Percentiles rank a stretch among this genome's conserved stretches.
phyloP scores from a whole-genome alignment of 106 monocot genomes.

The Triglochin maritima region DNA sequence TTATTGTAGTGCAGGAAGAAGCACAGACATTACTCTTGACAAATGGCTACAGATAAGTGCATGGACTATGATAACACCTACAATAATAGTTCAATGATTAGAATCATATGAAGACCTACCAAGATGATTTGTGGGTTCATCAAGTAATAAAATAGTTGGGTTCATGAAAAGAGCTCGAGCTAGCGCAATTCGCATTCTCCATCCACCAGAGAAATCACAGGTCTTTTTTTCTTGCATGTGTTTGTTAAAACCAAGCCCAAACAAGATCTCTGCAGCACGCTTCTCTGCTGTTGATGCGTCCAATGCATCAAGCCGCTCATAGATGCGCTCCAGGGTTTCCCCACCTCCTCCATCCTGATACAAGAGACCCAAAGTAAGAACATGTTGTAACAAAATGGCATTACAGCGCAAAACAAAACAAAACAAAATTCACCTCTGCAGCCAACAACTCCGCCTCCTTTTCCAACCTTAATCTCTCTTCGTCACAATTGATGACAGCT shows the following conservation, averaged over 20 bases:
- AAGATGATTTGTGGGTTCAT: slow-evolving; percentile 98
- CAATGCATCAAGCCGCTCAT: slow-evolving; percentile 91
- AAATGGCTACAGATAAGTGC: too few relatives aligned
- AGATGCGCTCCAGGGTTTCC: slow-evolving; percentile 28
- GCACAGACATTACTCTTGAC: too few relatives aligned
- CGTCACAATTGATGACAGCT: slow-evolving; percentile 88
- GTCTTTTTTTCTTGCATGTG: slow-evolving; percentile 98
- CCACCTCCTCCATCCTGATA: slow-evolving; percentile 29
- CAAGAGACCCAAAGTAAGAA: not conserved
- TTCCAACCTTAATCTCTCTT: slow-evolving; percentile 62
- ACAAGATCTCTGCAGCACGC: slow-evolving; percentile 94
- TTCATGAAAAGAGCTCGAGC: slow-evolving; percentile 98
- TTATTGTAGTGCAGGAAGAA: too few relatives aligned
- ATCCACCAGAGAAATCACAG: slow-evolving; percentile 91
- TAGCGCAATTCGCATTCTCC: slow-evolving; percentile 98
- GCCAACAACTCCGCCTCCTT: slow-evolving; percentile 83
- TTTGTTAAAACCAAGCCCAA: slow-evolving; percentile 87
- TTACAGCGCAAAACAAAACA: too few relatives aligned
- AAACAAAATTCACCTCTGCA: slow-evolving; percentile 33
- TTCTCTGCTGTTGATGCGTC: slow-evolving; percentile 98
- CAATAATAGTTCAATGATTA: too few relatives aligned
- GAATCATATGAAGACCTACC: too few relatives aligned
- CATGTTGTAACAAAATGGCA: not conserved
- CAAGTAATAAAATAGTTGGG: slow-evolving; percentile 92
- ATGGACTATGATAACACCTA: too few relatives aligned